A percentile compares a stretch with the other conserved stretches of the same genome.
Conservation (phyloP, 1,284 basidiomycete genomes). For the Hypsizygus ulmarius region DNA sequence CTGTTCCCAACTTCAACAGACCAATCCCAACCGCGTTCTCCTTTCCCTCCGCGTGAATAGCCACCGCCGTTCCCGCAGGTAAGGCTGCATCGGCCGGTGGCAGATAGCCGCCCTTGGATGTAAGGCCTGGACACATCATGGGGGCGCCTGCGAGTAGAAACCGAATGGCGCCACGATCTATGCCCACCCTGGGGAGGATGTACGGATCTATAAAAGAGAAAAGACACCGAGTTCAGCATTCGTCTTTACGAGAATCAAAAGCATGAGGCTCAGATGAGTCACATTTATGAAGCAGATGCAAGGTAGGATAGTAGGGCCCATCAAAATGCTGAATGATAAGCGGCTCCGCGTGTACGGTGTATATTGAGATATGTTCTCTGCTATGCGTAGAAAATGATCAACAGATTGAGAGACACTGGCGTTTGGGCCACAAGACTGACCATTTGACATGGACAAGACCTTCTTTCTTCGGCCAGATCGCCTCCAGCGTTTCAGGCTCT, state of each 20-base stretch:
- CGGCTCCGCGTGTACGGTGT: conserved; percentile 83
- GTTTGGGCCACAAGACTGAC: conserved; percentile 49
- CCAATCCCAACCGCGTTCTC: conserved; percentile 90
- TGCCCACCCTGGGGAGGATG: conserved; percentile 83
- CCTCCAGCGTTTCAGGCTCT: conserved; percentile 79
- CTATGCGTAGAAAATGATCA: conserved; percentile 41
- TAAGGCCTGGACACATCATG: conserved; percentile 98
- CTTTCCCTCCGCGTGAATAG: conserved; percentile 95
- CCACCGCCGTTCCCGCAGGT: conserved; percentile 72
- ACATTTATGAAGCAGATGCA: conserved; percentile 92
- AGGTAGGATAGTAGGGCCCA: conserved; percentile 86
- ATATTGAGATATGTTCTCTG: conserved; percentile 94
- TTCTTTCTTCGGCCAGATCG: conserved; percentile 99
- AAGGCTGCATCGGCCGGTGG: conserved; percentile 75
- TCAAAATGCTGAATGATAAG: conserved; percentile 98
- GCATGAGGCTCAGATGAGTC: conserved; percentile 13
- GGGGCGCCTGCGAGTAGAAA: conserved; percentile 92
- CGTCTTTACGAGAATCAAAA: not conserved
- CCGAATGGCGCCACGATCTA: conserved; percentile 97
- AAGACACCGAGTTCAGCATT: conserved; percentile 6
- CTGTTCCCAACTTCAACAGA: conserved; percentile 77
- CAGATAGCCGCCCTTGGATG: conserved; percentile 87
- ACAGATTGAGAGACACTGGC: conserved; percentile 1
- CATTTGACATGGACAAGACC: conserved; percentile 91
- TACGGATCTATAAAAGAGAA: conserved; percentile 67